A percentile compares a stretch with the other conserved stretches of the same genome.
phyloP scores from a whole-genome alignment of 2,329 filamentous ascomycete genomes.

The Penicillium sp. region DNA sequence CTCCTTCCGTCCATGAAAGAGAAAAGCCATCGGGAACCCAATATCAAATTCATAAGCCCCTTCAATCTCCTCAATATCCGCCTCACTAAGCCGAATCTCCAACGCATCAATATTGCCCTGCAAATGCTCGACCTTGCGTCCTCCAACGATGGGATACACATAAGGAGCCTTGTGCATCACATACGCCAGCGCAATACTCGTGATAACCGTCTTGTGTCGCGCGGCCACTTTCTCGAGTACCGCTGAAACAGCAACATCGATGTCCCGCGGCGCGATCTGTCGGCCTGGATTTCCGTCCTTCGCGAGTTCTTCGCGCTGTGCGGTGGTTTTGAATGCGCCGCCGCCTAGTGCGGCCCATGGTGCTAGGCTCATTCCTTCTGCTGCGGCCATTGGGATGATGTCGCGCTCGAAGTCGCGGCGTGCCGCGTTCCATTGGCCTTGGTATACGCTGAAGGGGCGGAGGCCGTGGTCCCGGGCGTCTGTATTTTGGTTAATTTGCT shows the following conservation, averaged over 20 bases:
- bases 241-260: slow-evolving; percentile 47
- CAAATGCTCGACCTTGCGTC: slow-evolving; percentile 70
- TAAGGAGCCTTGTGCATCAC: slow-evolving; percentile 73
- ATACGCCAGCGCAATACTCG: slow-evolving; percentile 71
- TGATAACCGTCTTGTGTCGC: slow-evolving; percentile 60
- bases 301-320: slow-evolving; percentile 51
- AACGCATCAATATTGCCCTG: slow-evolving; percentile 72
- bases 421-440: slow-evolving; percentile 44
- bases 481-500: slow-evolving; percentile 11
- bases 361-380: slow-evolving; percentile 50
- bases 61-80: slow-evolving; percentile 57
- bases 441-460: slow-evolving; percentile 43
- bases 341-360: slow-evolving; percentile 64
- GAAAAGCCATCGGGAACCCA: slow-evolving; percentile 33
- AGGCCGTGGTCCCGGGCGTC: slow-evolving; percentile 43
- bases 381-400: slow-evolving; percentile 42
- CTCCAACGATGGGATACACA: slow-evolving; percentile 74
- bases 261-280: slow-evolving; percentile 52
- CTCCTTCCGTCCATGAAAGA: slow-evolving; percentile 16
- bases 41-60: slow-evolving; percentile 56
- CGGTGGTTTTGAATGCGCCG: slow-evolving; percentile 54
- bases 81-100: slow-evolving; percentile 44
- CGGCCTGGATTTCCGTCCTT: slow-evolving; percentile 37
- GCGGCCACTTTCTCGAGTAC: slow-evolving; percentile 65
- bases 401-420: slow-evolving; percentile 44